Evolutionary conservation across 2,329 filamentous ascomycete species (phyloP), one percentile per base, ranked within the genome.

Genomic region (Stemphylium beticola): DNA sequence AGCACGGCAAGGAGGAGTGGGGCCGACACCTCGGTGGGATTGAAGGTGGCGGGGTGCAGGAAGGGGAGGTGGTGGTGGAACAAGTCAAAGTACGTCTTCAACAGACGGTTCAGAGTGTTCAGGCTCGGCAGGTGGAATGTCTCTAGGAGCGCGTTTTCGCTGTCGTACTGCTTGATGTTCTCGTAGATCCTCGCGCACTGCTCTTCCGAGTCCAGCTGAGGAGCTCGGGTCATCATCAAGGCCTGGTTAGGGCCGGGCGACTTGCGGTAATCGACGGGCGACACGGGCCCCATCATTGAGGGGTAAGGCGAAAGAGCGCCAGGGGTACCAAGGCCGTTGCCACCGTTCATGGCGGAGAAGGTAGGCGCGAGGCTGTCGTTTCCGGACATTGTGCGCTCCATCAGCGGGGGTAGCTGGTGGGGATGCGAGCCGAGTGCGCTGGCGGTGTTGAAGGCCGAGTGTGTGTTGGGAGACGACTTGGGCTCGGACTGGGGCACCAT

Each of bases 31-130:
- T 88, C 83, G 4, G 89, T 89, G 3, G 93, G 91, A 61, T 87
- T 85, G 78, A 98, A 98, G 0, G 95, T 96, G 14, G 91, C 86
- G 39, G 93, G 93, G 72, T 99, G 95, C 73, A 99, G 78, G 80
- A 99, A 98, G 1, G 95, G 95, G 71, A 98, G 79, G 72, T 99
- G 95, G 69, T 96, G 95, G 73, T 99, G 95, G 78, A 98, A 99
- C 68, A 97, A 82, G 73, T 91, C 92, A 77, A 98, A 99, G 81
- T 98, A 99, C 1, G 93, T 96, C 56, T 92, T 91, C 59, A 99
- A 81, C 76, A 96, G 96, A 60, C 92, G 87, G 78, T 99, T 98
- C 74, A 98, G 79, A 2, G 91, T 89, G 32, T 87, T 83, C 32
- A 92, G 83, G 62, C 84, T 88, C 5, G 95, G 95, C 40, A 98